Evolutionary conservation across 2,329 filamentous ascomycete species (phyloP).

Genomic region (Botryotinia narcissicola): DNA sequence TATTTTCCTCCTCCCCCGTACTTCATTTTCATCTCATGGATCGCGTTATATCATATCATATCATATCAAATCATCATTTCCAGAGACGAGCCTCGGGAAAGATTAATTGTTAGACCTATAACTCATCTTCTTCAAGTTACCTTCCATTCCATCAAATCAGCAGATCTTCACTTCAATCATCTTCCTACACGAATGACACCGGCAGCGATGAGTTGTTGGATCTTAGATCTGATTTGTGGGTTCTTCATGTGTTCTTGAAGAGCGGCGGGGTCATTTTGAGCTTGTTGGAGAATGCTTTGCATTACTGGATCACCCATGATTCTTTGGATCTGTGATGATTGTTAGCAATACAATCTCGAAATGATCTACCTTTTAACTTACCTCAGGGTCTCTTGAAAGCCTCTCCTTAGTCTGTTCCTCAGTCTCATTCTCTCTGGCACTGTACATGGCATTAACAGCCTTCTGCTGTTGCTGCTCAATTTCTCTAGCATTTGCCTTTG

Average conservation of each 20-base stretch:
- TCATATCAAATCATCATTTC: constrained; percentile 5
- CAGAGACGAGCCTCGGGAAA: background rate
- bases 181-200: constrained; percentile 81
- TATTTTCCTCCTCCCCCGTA: background rate
- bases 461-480: constrained; percentile 95
- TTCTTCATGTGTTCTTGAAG: constrained; percentile 98
- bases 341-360: constrained; percentile 24
- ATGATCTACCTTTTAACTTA: constrained; percentile 45
- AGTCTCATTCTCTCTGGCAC: constrained; percentile 86
- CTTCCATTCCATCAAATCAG: background rate
- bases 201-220: constrained; percentile 61
- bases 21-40: constrained; percentile 4
- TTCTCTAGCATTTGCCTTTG: constrained; percentile 79
- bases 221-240: constrained; percentile 76
- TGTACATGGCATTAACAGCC: constrained; percentile 85
- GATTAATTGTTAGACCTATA: constrained; percentile 11
- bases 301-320: constrained; percentile 96
- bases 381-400: constrained; percentile 86
- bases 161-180: constrained; percentile 28
- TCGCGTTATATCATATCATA: background rate
- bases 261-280: constrained; percentile 87
- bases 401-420: constrained; percentile 94
- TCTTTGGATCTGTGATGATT: constrained; percentile 62
- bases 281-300: constrained; percentile 96
- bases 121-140: background rate